Evolutionary conservation across 495 filamentous ascomycete genomes (phyloP).

Genomic region (Penicillium coprophilum): DNA sequence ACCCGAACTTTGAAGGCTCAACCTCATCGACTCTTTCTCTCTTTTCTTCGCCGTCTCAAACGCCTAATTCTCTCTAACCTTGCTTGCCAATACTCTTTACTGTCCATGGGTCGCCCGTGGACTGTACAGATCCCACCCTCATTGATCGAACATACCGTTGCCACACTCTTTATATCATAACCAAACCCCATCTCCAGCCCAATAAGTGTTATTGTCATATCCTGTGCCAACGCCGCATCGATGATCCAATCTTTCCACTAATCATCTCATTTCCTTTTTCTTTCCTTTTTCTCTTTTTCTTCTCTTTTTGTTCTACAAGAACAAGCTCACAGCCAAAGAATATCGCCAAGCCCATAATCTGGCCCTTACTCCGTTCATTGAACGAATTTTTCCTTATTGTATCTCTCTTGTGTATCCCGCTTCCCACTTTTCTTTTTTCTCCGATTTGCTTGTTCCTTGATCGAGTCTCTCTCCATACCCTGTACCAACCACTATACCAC

Average conservation of each 20-base stretch:
- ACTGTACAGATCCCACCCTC: conserved; percentile 7
- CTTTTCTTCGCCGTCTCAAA: conserved; percentile 3
- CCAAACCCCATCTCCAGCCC: background rate
- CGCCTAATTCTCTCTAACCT: background rate
- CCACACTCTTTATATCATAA: conserved; percentile 12
- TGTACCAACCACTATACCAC: conserved; percentile 38
- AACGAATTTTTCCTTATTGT: conserved; percentile 15
- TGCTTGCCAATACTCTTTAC: conserved; percentile 20
- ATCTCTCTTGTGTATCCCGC: conserved; percentile 17
- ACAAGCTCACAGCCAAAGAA: background rate
- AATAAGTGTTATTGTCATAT: conserved; percentile 1
- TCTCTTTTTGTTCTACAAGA: background rate
- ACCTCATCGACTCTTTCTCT: background rate
- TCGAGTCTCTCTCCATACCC: conserved; percentile 25
- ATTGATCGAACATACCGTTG: conserved; percentile 8
- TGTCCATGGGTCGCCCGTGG: background rate
- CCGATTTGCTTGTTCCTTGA: conserved; percentile 1
- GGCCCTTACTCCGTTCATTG: conserved; percentile 7
- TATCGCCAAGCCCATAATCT: background rate
- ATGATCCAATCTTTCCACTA: conserved; percentile 3
- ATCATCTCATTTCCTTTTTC: conserved; percentile 9
- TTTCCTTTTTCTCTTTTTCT: background rate
- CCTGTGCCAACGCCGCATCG: conserved; percentile 1
- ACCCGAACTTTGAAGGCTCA: background rate
- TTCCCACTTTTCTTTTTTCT: conserved; percentile 19